Evolutionary conservation across 768 basidiomycete genomes (phyloP).

Genomic region (Gloeostereum incarnatum): DNA sequence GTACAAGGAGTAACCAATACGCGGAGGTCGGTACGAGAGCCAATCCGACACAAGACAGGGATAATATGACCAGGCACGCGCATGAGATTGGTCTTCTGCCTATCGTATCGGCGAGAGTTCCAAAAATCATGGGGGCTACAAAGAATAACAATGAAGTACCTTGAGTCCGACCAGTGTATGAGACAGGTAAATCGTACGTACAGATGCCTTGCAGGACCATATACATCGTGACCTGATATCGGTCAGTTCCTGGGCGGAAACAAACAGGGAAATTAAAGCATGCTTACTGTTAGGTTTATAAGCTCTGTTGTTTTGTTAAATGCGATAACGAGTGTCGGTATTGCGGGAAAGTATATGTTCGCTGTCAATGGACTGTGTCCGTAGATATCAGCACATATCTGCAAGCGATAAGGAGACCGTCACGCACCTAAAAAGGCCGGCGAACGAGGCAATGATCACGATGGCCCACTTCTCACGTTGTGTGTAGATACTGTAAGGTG

Average conservation of each 20-base stretch:
- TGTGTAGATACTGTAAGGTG: constrained; percentile 40
- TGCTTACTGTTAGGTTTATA: constrained; percentile 64
- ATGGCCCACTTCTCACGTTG: constrained; percentile 60
- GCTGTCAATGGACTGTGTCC: constrained; percentile 67
- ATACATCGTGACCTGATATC: constrained; percentile 52
- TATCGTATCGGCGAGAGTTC: constrained; percentile 54
- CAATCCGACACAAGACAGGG: constrained; percentile 55
- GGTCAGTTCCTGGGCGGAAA: constrained; percentile 7
- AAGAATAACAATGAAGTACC: constrained; percentile 2
- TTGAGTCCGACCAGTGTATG: too few species aligned
- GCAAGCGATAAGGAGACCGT: background rate
- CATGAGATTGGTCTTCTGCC: constrained; percentile 61
- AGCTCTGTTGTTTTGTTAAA: constrained; percentile 62
- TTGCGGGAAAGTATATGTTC: constrained; percentile 74
- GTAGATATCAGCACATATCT: too few species aligned
- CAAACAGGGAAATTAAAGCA: constrained; percentile 17
- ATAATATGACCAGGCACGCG: constrained; percentile 52
- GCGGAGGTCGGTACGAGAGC: constrained; percentile 40
- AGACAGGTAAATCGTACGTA: constrained; percentile 17
- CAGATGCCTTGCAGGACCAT: constrained; percentile 61
- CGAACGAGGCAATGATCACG: constrained; percentile 45
- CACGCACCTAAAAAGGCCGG: constrained; percentile 55
- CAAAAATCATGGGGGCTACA: constrained; percentile 61
- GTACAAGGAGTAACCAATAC: constrained; percentile 75
- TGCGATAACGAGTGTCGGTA: constrained; percentile 52